Base-by-base conservation (phyloP, 371 early-diverging fungal genomes). In the Mucor saturninus region DNA sequence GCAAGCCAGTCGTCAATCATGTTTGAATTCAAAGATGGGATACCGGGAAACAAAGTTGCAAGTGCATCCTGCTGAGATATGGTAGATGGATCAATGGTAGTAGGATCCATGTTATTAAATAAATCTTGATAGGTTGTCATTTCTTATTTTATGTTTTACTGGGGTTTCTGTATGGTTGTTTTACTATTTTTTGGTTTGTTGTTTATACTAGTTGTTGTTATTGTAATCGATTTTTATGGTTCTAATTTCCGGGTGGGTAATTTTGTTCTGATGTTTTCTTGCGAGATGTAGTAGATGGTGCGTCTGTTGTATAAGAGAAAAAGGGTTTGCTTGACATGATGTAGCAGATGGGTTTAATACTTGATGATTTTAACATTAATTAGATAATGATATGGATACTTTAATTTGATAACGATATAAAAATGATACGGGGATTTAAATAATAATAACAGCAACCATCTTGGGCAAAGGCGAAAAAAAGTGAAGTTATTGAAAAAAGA, bases 1-100 rank as follows among this genome's bases (percentile, higher is more conserved):
- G 60, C 53, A 35, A 69, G 56, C 70, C 70, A 69, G 43, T 65
- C 65, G 15, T 69, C 70, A 56, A 64, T 64, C 29, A 50, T 57
- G 15, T 46, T 21, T 37, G 62, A 51, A 31, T 49, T 54, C 2
- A 48, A 48, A 5, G 48, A 37, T n/a, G 48, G 48, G 30, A 40
- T 39, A 15, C 51, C 51, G 35, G 40, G 31, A 28, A 59, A 51
- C 39, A 51, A 40, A 28, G 29, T 59, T 13, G 60, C 31, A 29
- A 50, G 30, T 4, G 26, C 13, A 31, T 39, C 28, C 31, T 59
- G 49, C 49, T 55, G 56, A 13, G 56, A 39, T 11, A 49, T n/a
- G 56, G 38, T 49, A 40, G 56, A 49, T 56, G 46, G 56, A 56
- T 56, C 56, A 43, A 56, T 56, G 31, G 56, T 56, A n/a, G 29